Conservation (phyloP, 2,329 filamentous ascomycete genomes). For the Ustilaginoidea virens region DNA sequence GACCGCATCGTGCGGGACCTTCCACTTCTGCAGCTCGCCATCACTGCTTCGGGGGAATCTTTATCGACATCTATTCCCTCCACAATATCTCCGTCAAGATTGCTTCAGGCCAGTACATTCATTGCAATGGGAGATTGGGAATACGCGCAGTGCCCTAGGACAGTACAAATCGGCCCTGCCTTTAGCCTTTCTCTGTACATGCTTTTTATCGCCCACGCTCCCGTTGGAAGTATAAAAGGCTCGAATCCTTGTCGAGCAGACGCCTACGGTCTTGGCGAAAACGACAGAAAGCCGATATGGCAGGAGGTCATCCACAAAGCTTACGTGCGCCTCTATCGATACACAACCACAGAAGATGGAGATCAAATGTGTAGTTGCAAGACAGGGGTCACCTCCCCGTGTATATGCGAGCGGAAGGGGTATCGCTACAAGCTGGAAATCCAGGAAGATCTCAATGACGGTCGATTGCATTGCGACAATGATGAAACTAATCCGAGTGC, state of each 20-base stretch:
- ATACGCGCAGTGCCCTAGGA: slow-evolving; percentile 50
- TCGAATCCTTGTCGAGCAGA: too few relatives aligned
- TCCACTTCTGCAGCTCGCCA: slow-evolving; percentile 81
- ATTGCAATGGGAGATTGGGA: slow-evolving; percentile 75
- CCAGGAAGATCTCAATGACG: slow-evolving; percentile 60
- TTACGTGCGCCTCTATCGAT: slow-evolving; percentile 61
- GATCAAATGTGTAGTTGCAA: too few relatives aligned
- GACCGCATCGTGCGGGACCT: slow-evolving; percentile 78
- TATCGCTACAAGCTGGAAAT: slow-evolving; percentile 73
- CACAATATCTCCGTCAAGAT: slow-evolving; percentile 74
- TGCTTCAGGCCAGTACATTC: slow-evolving; percentile 86
- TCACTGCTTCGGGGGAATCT: slow-evolving; percentile 83
- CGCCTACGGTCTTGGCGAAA: slow-evolving; percentile 14
- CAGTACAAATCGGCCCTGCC: slow-evolving; percentile 72
- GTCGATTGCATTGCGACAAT: slow-evolving; percentile 32
- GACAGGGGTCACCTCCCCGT: too few relatives aligned
- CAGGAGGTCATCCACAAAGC: slow-evolving; percentile 95
- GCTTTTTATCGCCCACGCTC: slow-evolving; percentile 77
- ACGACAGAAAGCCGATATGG: slow-evolving; percentile 60
- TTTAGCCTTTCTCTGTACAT: slow-evolving; percentile 88
- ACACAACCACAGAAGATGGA: slow-evolving; percentile 14
- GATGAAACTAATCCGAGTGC: slow-evolving; percentile 6
- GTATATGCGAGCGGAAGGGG: too few relatives aligned
- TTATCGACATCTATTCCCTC: slow-evolving; percentile 66
- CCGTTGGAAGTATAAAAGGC: too few relatives aligned